Evolutionary conservation across 1,284 basidiomycete genomes (phyloP).

Genomic region (Sporisorium scitamineum): DNA sequence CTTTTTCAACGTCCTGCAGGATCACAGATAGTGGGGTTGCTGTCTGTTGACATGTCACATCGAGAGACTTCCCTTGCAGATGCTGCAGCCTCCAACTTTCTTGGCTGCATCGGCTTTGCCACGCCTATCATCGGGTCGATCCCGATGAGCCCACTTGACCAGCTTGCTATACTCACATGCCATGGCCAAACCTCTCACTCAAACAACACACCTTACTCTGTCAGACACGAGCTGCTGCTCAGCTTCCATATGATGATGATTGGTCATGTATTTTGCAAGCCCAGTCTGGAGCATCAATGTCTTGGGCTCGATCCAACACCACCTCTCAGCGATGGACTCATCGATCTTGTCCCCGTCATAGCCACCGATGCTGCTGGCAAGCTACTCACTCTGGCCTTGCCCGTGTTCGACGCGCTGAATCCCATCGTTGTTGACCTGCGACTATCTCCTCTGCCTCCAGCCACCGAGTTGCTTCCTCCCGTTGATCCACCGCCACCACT

Average conservation of each 20-base stretch:
- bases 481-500: conserved; percentile 17
- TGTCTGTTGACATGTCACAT: neutral
- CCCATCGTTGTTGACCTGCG: conserved; percentile 37
- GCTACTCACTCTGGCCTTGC: conserved; percentile 30
- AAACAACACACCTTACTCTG: too few species aligned
- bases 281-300: conserved; percentile 9
- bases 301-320: conserved; percentile 21
- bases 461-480: conserved; percentile 17
- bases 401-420: conserved; percentile 11
- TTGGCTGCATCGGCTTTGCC: neutral
- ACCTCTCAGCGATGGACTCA: conserved; percentile 35
- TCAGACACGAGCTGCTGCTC: neutral
- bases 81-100: too few species aligned
- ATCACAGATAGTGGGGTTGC: neutral
- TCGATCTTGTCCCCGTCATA: conserved; percentile 23
- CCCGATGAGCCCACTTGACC: neutral
- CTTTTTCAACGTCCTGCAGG: neutral
- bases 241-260: too few species aligned
- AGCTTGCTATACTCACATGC: neutral
- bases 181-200: neutral
- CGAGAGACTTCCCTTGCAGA: neutral
- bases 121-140: neutral
- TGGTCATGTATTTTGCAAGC: neutral
- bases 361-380: conserved; percentile 24
- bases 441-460: conserved; percentile 25